Evolutionary conservation across 2,329 filamentous ascomycete species (phyloP), one percentile per base, ranked within the genome.

Genomic region (Ilyonectria destructans): DNA sequence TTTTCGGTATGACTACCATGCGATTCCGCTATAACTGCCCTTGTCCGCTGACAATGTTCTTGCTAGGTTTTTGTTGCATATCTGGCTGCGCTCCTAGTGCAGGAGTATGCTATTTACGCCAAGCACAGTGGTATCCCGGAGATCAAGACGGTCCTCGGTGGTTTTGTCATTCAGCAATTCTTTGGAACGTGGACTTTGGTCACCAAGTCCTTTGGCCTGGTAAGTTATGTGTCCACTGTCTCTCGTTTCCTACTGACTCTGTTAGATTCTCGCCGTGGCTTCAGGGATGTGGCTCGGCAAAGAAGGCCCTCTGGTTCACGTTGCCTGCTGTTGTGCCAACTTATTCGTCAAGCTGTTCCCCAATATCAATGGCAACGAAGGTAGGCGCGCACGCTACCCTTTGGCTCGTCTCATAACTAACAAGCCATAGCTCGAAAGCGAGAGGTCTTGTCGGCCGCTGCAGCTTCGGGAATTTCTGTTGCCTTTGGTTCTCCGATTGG

Each of bases 251-350:
- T 19, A 37, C 79, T 80, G 58, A 80, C 65, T 10, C 26, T n/a
- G 3, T 13, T 68, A 97, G 90, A 95, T 95, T 79, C 88, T 98
- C 40, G 93, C 96, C 49, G 96, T 98, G 51, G 93, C 94, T 72
- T 98, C 95, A 6, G 96, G 96, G 58, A 91, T 99, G 86, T 98
- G 96, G 96, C 85, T 98, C 15, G 96, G 96, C 35, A 98, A 98
- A 81, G 96, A 99, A 85, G 96, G 96, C 1, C 96, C 96, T 1
- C 84, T 98, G 43, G 96, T 99, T 6, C 96, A 99, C 81, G 95
- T 98, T 23, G 96, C 96, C 67, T 98, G 96, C 82, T 98, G 96
- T 80, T 98, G 95, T 78, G 95, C 96, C 54, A 97, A 97, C 78
- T 83, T 98, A 10, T 95, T 98, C 77, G 97, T 96, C 89, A 97